phyloP scores from a whole-genome alignment of 495 filamentous ascomycete species.

The Aspergillus diversus region DNA sequence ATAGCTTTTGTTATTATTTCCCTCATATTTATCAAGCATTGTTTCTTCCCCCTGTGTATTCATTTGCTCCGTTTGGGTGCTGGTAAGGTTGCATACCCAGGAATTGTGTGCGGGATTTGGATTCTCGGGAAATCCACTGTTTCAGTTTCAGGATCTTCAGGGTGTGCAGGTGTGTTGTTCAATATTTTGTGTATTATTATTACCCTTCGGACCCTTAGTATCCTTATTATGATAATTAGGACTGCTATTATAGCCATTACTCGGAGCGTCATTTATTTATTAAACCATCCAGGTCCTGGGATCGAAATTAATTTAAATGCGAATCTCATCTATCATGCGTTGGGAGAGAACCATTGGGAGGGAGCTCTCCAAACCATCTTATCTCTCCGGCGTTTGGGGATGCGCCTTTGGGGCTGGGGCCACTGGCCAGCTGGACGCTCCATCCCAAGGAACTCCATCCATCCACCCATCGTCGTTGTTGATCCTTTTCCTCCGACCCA shows the following conservation, averaged over 20 bases:
- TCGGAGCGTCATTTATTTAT: not conserved
- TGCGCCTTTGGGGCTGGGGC: constrained; percentile 16
- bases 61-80: not conserved
- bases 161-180: too few species aligned
- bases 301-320: not conserved
- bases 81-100: not conserved
- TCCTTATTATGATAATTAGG: too few species aligned
- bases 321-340: constrained; percentile 8
- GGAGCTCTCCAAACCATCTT: constrained; percentile 15
- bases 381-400: constrained; percentile 25
- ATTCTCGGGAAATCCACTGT: not conserved
- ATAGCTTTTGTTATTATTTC: not conserved
- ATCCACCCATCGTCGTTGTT: constrained; percentile 15
- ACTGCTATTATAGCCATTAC: too few species aligned
- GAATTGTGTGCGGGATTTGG: not conserved
- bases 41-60: too few species aligned
- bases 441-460: not conserved
- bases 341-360: constrained; percentile 16
- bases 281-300: not conserved
- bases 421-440: constrained; percentile 10
- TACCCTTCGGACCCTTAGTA: too few species aligned
- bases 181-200: too few species aligned
- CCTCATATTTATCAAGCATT: too few species aligned
- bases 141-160: not conserved
- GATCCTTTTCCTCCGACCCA: constrained; percentile 21